Evolutionary conservation across 2,329 filamentous ascomycete genomes (phyloP).

Genomic region (Drechslera avenae): DNA sequence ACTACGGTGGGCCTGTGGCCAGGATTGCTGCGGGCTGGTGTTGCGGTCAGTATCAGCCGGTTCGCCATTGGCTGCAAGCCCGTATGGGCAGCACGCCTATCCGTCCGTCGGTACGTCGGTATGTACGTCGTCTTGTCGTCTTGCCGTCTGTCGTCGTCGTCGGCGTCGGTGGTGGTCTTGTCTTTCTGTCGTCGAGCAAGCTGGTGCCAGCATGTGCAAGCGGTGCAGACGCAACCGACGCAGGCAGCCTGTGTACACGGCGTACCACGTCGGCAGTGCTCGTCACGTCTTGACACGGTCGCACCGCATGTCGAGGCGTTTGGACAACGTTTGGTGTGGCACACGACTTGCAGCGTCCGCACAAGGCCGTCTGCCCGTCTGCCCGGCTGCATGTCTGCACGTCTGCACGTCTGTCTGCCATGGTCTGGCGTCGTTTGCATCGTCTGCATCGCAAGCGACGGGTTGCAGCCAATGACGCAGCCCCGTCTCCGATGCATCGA

Average conservation of each 20-base stretch:
- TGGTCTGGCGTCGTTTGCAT: too few relatives aligned
- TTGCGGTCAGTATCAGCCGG: conserved; percentile 23
- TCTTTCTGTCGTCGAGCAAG: neutral
- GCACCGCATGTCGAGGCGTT: too few relatives aligned
- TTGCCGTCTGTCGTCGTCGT: too few relatives aligned
- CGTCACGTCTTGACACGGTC: too few relatives aligned
- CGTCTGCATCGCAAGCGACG: neutral
- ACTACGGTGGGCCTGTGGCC: neutral
- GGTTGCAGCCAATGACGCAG: conserved; percentile 21
- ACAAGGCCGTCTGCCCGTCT: too few relatives aligned
- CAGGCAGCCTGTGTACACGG: too few relatives aligned
- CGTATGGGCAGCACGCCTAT: too few relatives aligned
- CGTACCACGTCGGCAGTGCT: neutral
- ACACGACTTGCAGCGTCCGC: neutral
- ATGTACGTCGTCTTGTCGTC: too few relatives aligned
- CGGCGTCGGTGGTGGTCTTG: neutral
- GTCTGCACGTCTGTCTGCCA: neutral
- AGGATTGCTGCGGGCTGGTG: conserved; percentile 11
- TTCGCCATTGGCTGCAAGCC: conserved; percentile 17
- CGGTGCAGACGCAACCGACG: neutral
- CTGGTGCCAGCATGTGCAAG: conserved; percentile 8
- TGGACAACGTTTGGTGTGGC: neutral
- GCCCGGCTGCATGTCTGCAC: too few relatives aligned
- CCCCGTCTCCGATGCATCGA: conserved; percentile 9
- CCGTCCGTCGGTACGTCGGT: too few relatives aligned